Percentiles rank a stretch among this genome's conserved stretches.
Evolutionary conservation across 164 flowering plant genomes (phyloP).

Genomic region (grape (Vitis vinifera)): DNA sequence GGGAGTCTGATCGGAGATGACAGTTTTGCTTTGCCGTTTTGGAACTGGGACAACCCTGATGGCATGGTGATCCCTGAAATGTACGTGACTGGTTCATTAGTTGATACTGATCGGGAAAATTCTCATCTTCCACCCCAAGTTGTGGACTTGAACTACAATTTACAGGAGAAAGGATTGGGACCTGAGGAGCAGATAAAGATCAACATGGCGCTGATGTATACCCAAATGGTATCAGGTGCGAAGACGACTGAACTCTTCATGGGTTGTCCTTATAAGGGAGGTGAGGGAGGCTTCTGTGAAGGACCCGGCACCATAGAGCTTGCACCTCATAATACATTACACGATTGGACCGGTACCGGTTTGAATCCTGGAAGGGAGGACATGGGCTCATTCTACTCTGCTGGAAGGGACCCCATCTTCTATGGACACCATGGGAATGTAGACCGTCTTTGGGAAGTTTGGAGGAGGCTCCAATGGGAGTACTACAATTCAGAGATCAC

Average conservation of each 20-base stretch:
- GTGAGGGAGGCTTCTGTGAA: not conserved
- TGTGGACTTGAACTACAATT: not conserved
- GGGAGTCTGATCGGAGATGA: constrained; percentile 39
- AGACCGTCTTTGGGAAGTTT: constrained; percentile 17
- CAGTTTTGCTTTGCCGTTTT: constrained; percentile 41
- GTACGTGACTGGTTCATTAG: constrained; percentile 10
- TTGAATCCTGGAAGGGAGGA: constrained; percentile 6
- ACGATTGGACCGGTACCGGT: constrained; percentile 8
- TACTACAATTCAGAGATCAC: not conserved
- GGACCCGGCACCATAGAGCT: constrained; percentile 13
- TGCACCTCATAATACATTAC: constrained; percentile 9
- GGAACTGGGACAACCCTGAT: constrained; percentile 45
- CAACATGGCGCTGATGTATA: constrained; percentile 10
- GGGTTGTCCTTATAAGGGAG: constrained; percentile 5
- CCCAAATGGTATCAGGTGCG: constrained; percentile 10
- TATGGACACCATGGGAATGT: constrained; percentile 19
- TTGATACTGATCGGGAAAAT: not conserved
- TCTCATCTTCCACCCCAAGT: constrained; percentile 6
- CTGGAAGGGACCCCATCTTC: constrained; percentile 18
- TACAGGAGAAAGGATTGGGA: not conserved
- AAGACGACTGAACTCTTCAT: constrained; percentile 9
- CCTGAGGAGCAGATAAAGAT: not conserved
- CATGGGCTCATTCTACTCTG: constrained; percentile 16
- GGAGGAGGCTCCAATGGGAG: constrained; percentile 4
- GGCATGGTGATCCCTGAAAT: constrained; percentile 42